Base-by-base conservation (phyloP, 73 alveolate genomes). In the Paramecium sexaurelia region DNA sequence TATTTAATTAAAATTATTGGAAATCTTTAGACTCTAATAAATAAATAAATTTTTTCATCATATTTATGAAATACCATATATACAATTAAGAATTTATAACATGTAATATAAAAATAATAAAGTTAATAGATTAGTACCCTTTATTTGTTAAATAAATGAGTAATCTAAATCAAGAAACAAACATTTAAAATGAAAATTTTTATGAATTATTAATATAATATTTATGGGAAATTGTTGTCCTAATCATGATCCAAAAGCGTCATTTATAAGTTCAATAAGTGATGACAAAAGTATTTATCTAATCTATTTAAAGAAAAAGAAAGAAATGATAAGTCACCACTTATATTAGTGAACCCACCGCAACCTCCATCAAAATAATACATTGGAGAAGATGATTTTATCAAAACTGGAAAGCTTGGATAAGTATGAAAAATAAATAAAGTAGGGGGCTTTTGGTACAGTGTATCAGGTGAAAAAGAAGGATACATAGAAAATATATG, bases 361-460 rank as follows among this genome's bases (percentile, higher is more conserved):
- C 2, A 3, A 6, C 83, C 47, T 32, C 1, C 67, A 51, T n/a
- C 17, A 51, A 51, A 51, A 51, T 29, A 61, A 61, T 27, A 61
- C 11, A 61, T 78, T 4, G 19, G 90, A 1, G 26, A 24, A 24
- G 90, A 78, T 17, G 90, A 78, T 78, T 78, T 78, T 33, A 78
- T 40, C 4, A 78, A 11, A 26, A 11, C 41, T 19, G 75, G 55
- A 39, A 22, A 24, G 43, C 68, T 78, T 1, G 90, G 90, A 45
- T 24, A 78, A 39, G 90, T 78, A 78, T 40, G 1, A 8, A 40
- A 36, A 15, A 35, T 40, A 41, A n/a, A 92, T 94, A 29, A 97
- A 97, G 15, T 85, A 94, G 75, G 99, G 99, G 41, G 93, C 98
- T 47, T 98, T 93, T 92, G 99, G 99, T 15, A 96, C 92, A 92